These are phyloP conservation scores for Geosmithia putterillii DNA, from an alignment of 2,329 filamentous ascomycete species.

Conservation along the genomic window DNA sequence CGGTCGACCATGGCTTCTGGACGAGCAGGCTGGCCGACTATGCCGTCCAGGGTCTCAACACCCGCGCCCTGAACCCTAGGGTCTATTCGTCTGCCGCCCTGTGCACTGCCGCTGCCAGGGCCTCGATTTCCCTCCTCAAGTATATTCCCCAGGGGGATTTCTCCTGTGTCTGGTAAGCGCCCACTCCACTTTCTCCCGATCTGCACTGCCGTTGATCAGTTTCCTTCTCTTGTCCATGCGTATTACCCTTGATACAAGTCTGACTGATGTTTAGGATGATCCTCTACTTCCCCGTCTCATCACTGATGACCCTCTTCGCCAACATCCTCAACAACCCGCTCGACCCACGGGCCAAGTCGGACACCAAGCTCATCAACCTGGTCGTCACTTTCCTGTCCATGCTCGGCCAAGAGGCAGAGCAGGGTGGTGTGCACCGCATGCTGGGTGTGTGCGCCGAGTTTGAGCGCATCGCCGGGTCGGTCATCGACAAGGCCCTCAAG, in stretches of 20 bases:
- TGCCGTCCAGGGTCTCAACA: slow-evolving; percentile 87
- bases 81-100: slow-evolving; percentile 90
- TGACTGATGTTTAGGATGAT: slow-evolving; percentile 51
- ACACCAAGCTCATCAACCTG: slow-evolving; percentile 81
- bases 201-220: too few relatives aligned
- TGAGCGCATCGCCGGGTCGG: slow-evolving; percentile 80
- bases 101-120: slow-evolving; percentile 83
- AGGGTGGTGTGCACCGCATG: slow-evolving; percentile 87
- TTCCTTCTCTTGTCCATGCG: too few relatives aligned
- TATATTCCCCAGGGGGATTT: slow-evolving; percentile 95
- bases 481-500: slow-evolving; percentile 83
- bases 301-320: slow-evolving; percentile 87
- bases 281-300: slow-evolving; percentile 91
- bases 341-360: slow-evolving; percentile 76
- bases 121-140: slow-evolving; percentile 86
- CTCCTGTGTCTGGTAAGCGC: slow-evolving; percentile 78
- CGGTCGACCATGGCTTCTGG: slow-evolving; percentile 96
- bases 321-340: slow-evolving; percentile 94
- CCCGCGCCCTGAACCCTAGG: slow-evolving; percentile 78
- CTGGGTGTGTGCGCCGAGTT: slow-evolving; percentile 91
- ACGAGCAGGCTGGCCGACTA: slow-evolving; percentile 90
- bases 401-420: slow-evolving; percentile 79
- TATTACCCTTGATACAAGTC: too few relatives aligned
- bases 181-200: not conserved
- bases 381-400: slow-evolving; percentile 88